These are phyloP conservation scores for Diplotaxis tenuifolia DNA, from an alignment of 345 rosid genomes.

Conservation along the genomic window DNA sequence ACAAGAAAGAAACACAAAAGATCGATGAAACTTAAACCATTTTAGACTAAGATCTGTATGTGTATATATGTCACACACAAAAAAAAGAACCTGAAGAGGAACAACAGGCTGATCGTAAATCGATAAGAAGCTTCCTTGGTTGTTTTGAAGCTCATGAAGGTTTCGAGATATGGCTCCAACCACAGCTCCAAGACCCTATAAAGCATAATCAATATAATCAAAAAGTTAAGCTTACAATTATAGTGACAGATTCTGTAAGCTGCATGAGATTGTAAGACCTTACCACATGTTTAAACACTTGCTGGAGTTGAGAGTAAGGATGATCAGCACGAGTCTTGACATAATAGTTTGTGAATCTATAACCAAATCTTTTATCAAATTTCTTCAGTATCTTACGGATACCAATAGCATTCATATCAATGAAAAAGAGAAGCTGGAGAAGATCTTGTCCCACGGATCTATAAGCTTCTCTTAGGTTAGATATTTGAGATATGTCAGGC, in stretches of 20 bases:
- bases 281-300: slow-evolving; percentile 98
- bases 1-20: slow-evolving; percentile 11
- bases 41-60: background rate
- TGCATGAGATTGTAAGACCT: slow-evolving; percentile 6
- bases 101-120: slow-evolving; percentile 83
- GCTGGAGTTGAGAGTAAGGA: slow-evolving; percentile 94
- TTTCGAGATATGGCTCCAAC: slow-evolving; percentile 95
- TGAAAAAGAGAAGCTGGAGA: slow-evolving; percentile 69
- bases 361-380: slow-evolving; percentile 89
- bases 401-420: slow-evolving; percentile 84
- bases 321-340: slow-evolving; percentile 96
- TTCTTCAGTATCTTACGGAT: slow-evolving; percentile 91
- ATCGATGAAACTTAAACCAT: background rate
- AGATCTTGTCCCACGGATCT: slow-evolving; percentile 78
- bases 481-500: slow-evolving; percentile 59
- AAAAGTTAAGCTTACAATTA: background rate
- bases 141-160: slow-evolving; percentile 91
- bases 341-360: slow-evolving; percentile 82
- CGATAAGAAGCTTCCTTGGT: slow-evolving; percentile 88
- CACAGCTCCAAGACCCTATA: slow-evolving; percentile 94
- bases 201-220: background rate
- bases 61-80: slow-evolving; percentile 1
- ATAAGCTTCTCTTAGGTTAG: slow-evolving; percentile 67
- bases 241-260: background rate
- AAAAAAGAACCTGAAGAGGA: slow-evolving; percentile 66